These are phyloP conservation scores for Phytophthora ohioensis DNA, from an alignment of 352 stramenopile genomes.

Conservation along the genomic window DNA sequence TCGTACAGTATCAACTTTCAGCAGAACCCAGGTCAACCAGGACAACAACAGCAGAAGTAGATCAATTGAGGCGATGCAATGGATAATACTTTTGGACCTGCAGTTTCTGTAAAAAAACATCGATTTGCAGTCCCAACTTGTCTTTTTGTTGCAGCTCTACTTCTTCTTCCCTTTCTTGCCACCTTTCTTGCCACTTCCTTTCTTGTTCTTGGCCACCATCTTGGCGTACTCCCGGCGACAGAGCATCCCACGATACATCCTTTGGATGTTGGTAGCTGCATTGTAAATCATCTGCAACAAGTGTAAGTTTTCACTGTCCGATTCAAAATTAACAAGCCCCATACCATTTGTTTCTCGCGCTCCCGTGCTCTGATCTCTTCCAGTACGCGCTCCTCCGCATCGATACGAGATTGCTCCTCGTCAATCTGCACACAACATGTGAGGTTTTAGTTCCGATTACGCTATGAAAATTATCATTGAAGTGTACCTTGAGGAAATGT, in stretches of 20 bases:
- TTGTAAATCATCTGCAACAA: conserved; percentile 66
- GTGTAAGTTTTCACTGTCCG: background rate
- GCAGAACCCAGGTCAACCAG: conserved; percentile 55
- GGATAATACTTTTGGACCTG: conserved; percentile 9
- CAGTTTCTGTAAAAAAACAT: conserved; percentile 19
- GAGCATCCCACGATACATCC: conserved; percentile 77
- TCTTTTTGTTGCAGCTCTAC: background rate
- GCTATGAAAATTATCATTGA: background rate
- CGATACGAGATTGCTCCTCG: conserved; percentile 86
- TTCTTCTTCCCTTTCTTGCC: conserved; percentile 53
- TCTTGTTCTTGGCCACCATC: conserved; percentile 86
- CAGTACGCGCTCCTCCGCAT: conserved; percentile 79
- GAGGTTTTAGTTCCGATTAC: background rate
- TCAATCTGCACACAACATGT: conserved; percentile 61
- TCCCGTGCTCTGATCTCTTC: conserved; percentile 75
- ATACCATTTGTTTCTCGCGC: conserved; percentile 78
- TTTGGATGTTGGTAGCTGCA: conserved; percentile 82
- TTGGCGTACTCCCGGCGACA: conserved; percentile 75
- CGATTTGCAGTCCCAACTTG: conserved; percentile 1
- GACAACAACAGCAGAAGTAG: conserved; percentile 28
- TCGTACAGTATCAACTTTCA: conserved; percentile 98
- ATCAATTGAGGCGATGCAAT: background rate
- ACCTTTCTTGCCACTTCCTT: conserved; percentile 66
- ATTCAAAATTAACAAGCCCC: conserved; percentile 4
- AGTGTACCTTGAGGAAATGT: conserved; percentile 79